A percentile compares a stretch with the other conserved stretches of the same genome.
Conservation (phyloP, 257 asterid genomes). For the Mitragyna speciosa region DNA sequence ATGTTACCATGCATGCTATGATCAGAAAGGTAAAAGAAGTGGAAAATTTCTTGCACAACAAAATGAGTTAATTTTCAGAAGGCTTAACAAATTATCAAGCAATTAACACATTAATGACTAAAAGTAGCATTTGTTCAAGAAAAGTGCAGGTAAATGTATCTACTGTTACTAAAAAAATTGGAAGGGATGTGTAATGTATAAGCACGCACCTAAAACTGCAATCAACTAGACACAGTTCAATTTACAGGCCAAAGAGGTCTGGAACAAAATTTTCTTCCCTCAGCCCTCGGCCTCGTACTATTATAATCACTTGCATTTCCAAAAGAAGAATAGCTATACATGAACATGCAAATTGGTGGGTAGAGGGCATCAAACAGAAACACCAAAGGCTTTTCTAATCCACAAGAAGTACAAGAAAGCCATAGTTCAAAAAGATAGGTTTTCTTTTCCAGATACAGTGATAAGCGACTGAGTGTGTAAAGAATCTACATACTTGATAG, state of each 20-base stretch:
- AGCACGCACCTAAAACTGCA: too few species aligned
- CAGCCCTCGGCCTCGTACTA: neutral
- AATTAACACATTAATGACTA: neutral
- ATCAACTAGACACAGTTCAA: neutral
- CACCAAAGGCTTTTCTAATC: neutral
- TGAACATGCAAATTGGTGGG: neutral
- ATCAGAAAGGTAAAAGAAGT: neutral
- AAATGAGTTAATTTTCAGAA: neutral
- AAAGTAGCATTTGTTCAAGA: neutral
- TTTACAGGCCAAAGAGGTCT: neutral
- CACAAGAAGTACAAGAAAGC: neutral
- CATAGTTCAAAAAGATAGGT: neutral
- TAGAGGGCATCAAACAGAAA: neutral
- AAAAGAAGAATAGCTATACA: neutral
- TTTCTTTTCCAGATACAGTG: constrained; percentile 14
- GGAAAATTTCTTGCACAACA: neutral
- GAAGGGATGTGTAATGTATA: neutral
- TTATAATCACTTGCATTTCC: too few species aligned
- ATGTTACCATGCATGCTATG: neutral
- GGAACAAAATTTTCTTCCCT: neutral
- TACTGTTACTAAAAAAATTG: neutral
- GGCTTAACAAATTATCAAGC: neutral
- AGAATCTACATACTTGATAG: constrained; percentile 24
- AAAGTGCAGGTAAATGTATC: neutral
- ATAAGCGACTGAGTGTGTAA: constrained; percentile 14